phyloP scores from a whole-genome alignment of 768 basidiomycete genomes.

The Russula griseocarnosa region DNA sequence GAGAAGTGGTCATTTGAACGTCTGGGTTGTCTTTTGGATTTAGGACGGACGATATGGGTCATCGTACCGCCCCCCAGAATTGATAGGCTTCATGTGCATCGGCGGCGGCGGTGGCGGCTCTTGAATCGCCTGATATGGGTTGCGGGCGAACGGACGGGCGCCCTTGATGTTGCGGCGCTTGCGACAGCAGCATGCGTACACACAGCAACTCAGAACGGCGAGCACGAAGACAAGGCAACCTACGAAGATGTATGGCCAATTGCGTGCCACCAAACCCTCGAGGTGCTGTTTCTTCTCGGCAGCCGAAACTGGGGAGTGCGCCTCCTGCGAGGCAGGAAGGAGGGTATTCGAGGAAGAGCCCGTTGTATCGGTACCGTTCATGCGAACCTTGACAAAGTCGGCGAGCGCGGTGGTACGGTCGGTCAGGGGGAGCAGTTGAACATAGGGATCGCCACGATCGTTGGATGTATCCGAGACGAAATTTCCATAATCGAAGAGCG shows the following conservation, averaged over 20 bases:
- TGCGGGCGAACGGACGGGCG: constrained; percentile 32
- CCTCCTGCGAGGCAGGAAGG: constrained; percentile 54
- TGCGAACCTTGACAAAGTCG: constrained; percentile 64
- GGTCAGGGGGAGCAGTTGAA: constrained; percentile 65
- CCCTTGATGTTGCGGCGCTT: constrained; percentile 9
- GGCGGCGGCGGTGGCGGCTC: constrained; percentile 35
- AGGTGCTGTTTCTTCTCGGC: constrained; percentile 64
- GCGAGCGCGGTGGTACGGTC: constrained; percentile 47
- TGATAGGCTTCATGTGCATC: constrained; percentile 32
- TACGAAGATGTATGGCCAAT: constrained; percentile 67
- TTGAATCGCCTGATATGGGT: constrained; percentile 33
- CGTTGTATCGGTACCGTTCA: constrained; percentile 56
- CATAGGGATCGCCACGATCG: constrained; percentile 53
- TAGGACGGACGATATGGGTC: constrained; percentile 13
- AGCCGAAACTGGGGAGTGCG: constrained; percentile 58
- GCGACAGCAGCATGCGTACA: constrained; percentile 59
- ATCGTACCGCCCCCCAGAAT: constrained; percentile 4
- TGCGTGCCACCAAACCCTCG: constrained; percentile 60
- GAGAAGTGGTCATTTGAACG: not conserved
- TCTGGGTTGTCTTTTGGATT: not conserved
- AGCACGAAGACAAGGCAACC: constrained; percentile 54
- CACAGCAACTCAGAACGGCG: constrained; percentile 44
- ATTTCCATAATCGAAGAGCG: constrained; percentile 67
- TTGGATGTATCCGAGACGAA: constrained; percentile 50
- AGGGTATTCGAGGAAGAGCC: constrained; percentile 53